Evolutionary conservation across 2,329 filamentous ascomycete species (phyloP).

Genomic region (Ceratocystis harringtonii): DNA sequence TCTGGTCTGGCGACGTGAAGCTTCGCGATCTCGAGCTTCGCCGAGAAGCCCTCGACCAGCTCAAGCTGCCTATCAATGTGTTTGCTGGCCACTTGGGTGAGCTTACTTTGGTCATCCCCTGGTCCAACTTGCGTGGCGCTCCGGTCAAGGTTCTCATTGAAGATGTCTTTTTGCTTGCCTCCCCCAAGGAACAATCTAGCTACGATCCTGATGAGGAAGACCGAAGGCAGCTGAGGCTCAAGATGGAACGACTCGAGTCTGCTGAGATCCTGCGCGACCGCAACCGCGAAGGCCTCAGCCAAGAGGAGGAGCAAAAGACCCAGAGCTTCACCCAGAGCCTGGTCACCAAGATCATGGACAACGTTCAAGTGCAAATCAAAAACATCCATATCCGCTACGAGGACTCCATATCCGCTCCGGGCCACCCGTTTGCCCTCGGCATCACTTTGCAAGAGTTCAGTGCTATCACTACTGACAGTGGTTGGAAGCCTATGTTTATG

Average conservation of each 20-base stretch:
- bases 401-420: constrained; percentile 86
- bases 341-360: constrained; percentile 93
- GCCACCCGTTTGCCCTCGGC: constrained; percentile 86
- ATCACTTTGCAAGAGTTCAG: constrained; percentile 92
- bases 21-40: constrained; percentile 83
- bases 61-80: constrained; percentile 92
- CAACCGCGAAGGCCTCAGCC: constrained; percentile 81
- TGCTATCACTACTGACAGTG: constrained; percentile 83
- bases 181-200: constrained; percentile 85
- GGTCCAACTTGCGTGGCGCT: constrained; percentile 90
- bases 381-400: constrained; percentile 98
- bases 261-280: constrained; percentile 88
- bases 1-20: constrained; percentile 98
- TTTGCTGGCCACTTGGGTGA: constrained; percentile 86
- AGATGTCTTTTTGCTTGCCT: constrained; percentile 89
- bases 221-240: constrained; percentile 69
- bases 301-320: constrained; percentile 91
- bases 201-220: constrained; percentile 92
- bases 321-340: constrained; percentile 95
- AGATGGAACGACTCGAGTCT: constrained; percentile 97
- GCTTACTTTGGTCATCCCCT: constrained; percentile 85
- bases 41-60: constrained; percentile 87
- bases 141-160: constrained; percentile 92
- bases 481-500: constrained; percentile 94
- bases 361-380: constrained; percentile 92